phyloP scores from a whole-genome alignment of 2,329 filamentous ascomycete species.

The Aureobasidium namibiae region DNA sequence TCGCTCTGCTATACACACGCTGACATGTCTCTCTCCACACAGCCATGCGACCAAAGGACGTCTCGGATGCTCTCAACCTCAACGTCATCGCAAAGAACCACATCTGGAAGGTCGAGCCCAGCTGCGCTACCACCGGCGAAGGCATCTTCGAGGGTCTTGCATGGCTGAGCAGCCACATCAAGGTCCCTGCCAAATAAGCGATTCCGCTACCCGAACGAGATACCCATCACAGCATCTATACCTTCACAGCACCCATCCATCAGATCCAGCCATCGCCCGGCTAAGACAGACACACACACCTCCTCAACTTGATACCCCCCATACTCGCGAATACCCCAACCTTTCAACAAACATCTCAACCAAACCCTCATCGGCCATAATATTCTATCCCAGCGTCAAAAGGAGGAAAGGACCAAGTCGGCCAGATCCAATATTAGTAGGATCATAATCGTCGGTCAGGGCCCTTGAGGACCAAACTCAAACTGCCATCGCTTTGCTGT shows the following conservation, averaged over 20 bases:
- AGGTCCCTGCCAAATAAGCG: constrained; percentile 28
- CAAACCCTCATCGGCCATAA: neutral
- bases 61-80: constrained; percentile 40
- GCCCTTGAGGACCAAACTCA: neutral
- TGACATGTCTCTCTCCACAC: constrained; percentile 15
- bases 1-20: neutral
- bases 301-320: constrained; percentile 6
- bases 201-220: neutral
- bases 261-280: neutral
- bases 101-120: constrained; percentile 47
- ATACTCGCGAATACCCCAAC: neutral
- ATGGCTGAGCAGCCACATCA: constrained; percentile 45
- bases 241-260: neutral
- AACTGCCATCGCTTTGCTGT: neutral
- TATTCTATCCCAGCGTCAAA: neutral
- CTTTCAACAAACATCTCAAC: neutral
- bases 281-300: neutral
- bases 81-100: constrained; percentile 44
- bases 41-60: constrained; percentile 44
- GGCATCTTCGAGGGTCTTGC: constrained; percentile 45
- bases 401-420: neutral
- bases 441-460: neutral
- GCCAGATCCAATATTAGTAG: neutral
- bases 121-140: constrained; percentile 45
- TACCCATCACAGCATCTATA: neutral